Conservation (phyloP, 2,329 filamentous ascomycete genomes). For the Ilyonectria robusta region DNA sequence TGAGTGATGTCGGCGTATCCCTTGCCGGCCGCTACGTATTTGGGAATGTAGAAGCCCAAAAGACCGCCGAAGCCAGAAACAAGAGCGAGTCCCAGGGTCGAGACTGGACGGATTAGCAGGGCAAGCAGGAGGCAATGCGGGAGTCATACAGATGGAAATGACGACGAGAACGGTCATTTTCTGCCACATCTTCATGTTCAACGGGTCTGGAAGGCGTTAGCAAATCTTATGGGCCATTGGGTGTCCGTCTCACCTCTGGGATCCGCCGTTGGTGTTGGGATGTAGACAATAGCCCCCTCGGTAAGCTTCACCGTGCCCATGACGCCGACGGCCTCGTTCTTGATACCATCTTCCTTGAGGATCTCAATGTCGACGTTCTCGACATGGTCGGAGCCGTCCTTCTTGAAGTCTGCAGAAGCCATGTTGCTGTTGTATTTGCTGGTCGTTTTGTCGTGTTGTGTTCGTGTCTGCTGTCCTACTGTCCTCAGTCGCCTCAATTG, state of each 20-base stretch:
- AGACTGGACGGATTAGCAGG: slow-evolving; percentile 4
- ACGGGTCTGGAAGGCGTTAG: slow-evolving; percentile 32
- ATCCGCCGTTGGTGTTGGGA: slow-evolving; percentile 41
- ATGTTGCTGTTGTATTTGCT: neutral
- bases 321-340: slow-evolving; percentile 37
- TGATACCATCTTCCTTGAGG: slow-evolving; percentile 35
- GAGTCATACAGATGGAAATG: slow-evolving; percentile 36
- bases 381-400: slow-evolving; percentile 37
- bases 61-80: slow-evolving; percentile 33
- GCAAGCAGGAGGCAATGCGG: neutral
- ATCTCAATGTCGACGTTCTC: slow-evolving; percentile 36
- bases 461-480: slow-evolving; percentile 10
- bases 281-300: slow-evolving; percentile 36
- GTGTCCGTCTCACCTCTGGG: slow-evolving; percentile 17
- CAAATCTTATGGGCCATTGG: neutral
- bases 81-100: slow-evolving; percentile 27
- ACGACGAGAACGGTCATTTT: slow-evolving; percentile 36
- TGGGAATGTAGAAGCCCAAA: slow-evolving; percentile 33
- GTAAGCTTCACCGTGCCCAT: slow-evolving; percentile 42
- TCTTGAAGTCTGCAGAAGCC: slow-evolving; percentile 31
- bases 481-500: slow-evolving; percentile 17
- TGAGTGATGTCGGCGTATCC: slow-evolving; percentile 32
- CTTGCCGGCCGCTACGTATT: slow-evolving; percentile 26
- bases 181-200: slow-evolving; percentile 45
- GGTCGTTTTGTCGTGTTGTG: neutral